Conservation (phyloP, 768 basidiomycete species). For the Trametes elegans region DNA sequence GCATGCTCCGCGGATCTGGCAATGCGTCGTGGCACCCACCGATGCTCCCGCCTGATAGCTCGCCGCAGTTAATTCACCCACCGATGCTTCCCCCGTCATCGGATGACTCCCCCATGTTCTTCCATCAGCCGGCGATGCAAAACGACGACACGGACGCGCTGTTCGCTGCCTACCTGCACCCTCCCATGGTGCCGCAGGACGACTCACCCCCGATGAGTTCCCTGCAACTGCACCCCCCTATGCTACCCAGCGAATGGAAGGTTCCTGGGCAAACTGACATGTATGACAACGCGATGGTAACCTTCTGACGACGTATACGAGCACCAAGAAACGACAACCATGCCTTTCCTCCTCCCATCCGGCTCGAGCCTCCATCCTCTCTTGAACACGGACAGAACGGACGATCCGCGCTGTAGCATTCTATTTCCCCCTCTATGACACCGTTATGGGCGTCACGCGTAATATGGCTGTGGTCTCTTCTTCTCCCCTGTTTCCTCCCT, state of each 20-base stretch:
- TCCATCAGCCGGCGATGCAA: conserved; percentile 60
- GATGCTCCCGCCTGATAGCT: conserved; percentile 56
- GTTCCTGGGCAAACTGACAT: conserved; percentile 26
- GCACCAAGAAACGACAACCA: conserved; percentile 8
- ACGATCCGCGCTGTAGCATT: conserved; percentile 24
- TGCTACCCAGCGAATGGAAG: conserved; percentile 36
- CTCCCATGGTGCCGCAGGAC: conserved; percentile 50
- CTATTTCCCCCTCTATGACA: conserved; percentile 7
- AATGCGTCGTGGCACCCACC: conserved; percentile 77
- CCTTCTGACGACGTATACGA: conserved; percentile 27
- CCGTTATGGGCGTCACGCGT: conserved; percentile 19
- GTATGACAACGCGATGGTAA: conserved; percentile 37
- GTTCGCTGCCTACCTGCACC: conserved; percentile 52
- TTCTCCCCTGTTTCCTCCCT: neutral
- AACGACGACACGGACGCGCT: conserved; percentile 61
- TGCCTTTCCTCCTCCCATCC: conserved; percentile 5
- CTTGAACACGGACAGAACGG: conserved; percentile 21
- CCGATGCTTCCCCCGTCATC: conserved; percentile 54
- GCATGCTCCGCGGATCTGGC: conserved; percentile 50
- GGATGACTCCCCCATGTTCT: conserved; percentile 65
- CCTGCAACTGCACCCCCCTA: conserved; percentile 34
- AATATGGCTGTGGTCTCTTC: conserved; percentile 16
- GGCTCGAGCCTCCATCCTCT: conserved; percentile 10
- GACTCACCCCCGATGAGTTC: conserved; percentile 32
- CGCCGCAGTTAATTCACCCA: conserved; percentile 62